Percentiles rank a stretch among this genome's conserved stretches.
These are phyloP conservation scores for Nematocida parisii DNA, from an alignment of 371 early-diverging fungal genomes.

Conservation along the genomic window DNA sequence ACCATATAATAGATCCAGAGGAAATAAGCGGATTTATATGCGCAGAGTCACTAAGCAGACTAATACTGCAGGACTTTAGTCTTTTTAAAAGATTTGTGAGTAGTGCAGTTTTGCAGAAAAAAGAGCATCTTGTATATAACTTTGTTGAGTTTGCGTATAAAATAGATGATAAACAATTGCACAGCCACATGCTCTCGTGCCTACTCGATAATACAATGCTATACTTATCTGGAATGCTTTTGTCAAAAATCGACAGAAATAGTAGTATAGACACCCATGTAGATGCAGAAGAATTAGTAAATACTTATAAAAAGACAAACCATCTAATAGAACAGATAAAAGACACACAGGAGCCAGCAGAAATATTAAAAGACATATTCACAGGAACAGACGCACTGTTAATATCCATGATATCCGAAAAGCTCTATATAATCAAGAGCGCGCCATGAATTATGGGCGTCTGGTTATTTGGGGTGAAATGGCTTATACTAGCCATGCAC, in stretches of 20 bases:
- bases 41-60: conserved; percentile 24
- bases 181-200: not conserved
- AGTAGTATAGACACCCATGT: not conserved
- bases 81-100: conserved; percentile 36
- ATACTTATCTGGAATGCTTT: conserved; percentile 28
- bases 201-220: conserved; percentile 42
- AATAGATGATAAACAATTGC: conserved; percentile 8
- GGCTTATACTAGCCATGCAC: not conserved
- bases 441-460: not conserved
- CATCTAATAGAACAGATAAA: not conserved
- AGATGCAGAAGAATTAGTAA: not conserved
- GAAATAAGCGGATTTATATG: not conserved
- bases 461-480: not conserved
- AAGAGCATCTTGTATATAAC: conserved; percentile 26
- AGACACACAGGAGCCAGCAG: conserved; percentile 9
- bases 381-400: conserved; percentile 3
- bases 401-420: conserved; percentile 14
- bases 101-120: conserved; percentile 17
- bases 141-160: conserved; percentile 38
- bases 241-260: not conserved
- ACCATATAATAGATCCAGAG: not conserved
- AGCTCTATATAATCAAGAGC: not conserved
- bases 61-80: conserved; percentile 23
- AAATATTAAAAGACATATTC: not conserved
- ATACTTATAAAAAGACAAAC: not conserved